Evolutionary conservation across 208 protist genomes (phyloP).

Genomic region (Trypanosoma caninum): DNA sequence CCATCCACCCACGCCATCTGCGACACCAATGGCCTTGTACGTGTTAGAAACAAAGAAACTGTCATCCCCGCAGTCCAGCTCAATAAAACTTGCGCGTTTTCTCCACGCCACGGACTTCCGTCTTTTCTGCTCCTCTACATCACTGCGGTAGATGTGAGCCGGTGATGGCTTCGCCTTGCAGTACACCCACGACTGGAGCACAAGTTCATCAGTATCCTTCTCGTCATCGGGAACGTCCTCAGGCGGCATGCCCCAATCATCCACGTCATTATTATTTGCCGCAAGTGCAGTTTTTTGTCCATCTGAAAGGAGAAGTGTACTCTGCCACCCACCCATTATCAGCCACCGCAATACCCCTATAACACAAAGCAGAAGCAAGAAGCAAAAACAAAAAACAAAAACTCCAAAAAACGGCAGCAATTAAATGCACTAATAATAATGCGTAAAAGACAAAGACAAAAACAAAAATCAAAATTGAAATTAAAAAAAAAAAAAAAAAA

Average conservation of each 20-base stretch:
- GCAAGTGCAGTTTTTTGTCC: conserved; percentile 19
- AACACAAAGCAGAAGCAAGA: neutral
- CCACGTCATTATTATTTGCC: conserved; percentile 8
- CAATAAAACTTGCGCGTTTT: conserved; percentile 86
- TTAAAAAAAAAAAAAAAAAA: neutral
- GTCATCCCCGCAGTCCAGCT: conserved; percentile 92
- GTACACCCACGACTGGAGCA: conserved; percentile 90
- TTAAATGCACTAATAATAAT: neutral
- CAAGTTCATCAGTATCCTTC: conserved; percentile 75
- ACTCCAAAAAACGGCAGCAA: neutral
- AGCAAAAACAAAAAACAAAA: neutral
- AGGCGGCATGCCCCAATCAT: conserved; percentile 68
- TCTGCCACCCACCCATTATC: conserved; percentile 42
- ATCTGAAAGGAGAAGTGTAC: conserved; percentile 24
- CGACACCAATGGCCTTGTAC: conserved; percentile 89
- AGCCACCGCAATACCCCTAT: neutral
- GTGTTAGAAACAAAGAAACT: conserved; percentile 92
- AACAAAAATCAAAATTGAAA: neutral
- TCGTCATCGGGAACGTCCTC: conserved; percentile 69
- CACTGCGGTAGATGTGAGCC: conserved; percentile 72
- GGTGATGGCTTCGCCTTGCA: conserved; percentile 86
- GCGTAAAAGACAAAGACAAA: too few relatives aligned
- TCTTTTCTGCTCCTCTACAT: conserved; percentile 73
- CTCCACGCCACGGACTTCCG: conserved; percentile 69
- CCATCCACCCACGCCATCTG: conserved; percentile 93